Evolutionary conservation across 768 basidiomycete genomes (phyloP), one percentile per base, ranked within the genome.

Genomic region (Leccinum uliginosum): DNA sequence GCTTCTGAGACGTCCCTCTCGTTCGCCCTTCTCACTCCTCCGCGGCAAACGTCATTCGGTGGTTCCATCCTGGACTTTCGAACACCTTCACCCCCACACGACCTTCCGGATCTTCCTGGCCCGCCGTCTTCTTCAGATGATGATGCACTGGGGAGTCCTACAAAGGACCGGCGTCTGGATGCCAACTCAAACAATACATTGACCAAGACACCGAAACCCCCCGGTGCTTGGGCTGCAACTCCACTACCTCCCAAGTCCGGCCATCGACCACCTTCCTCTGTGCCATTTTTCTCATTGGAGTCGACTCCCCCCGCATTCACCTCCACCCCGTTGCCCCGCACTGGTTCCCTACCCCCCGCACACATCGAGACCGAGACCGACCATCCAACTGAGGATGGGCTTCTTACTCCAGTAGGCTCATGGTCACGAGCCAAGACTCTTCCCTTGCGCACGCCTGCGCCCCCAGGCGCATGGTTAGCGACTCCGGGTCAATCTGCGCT

Each of bases 381-480:
- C 52, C 7, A 59, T 64, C 29, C 47, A 19, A 46, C 61, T 9
- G 67, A 68, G 40, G 55, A 70, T 52, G 69, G 65, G 49, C 62
- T 60, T 26, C 62, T 73, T 54, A 84, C 84, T 0, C 84, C 84
- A 1, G 70, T 65, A 27, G 58, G 56, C 17, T 78, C 83, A n/a
- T 64, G 83, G 35, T 80, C 82, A 10, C 77, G 79, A 61, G 77
- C 76, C 27, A 73, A 68, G 10, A 71, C 78, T 6, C 67, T 82
- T 11, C 76, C 82, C 23, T 57, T 73, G 17, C 80, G 80, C 55
- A 89, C 86, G 1, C 87, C 87, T 43, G 82, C 77, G n/a, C 81
- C 80, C 3, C 87, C 88, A 19, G 88, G 88, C 38, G 86, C 78
- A 40, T 89, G 86, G 85, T 59, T 79, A 47, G 69, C 73, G 3